Evolutionary conservation across 2,329 filamentous ascomycete genomes (phyloP).

Genomic region (Fusarium devonianum): DNA sequence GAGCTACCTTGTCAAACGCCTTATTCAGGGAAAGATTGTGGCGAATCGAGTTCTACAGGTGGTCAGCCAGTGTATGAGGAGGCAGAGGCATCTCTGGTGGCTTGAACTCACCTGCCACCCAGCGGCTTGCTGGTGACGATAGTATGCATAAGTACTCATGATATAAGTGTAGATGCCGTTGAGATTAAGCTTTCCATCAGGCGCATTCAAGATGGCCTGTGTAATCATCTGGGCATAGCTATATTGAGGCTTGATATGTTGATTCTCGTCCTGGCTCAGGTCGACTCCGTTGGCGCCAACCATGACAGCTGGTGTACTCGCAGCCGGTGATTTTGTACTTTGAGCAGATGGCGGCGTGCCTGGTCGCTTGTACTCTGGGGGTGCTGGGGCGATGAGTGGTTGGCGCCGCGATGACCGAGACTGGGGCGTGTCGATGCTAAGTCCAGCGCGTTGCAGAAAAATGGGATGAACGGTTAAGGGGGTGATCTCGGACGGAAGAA

Average conservation of each 20-base stretch:
- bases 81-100: neutral
- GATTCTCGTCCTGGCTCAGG: conserved; percentile 81
- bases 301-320: conserved; percentile 48
- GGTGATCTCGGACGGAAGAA: conserved; percentile 77
- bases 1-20: conserved; percentile 89
- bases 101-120: conserved; percentile 84
- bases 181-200: conserved; percentile 87
- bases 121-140: conserved; percentile 75
- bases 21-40: conserved; percentile 97
- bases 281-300: conserved; percentile 66
- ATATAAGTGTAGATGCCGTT: conserved; percentile 96
- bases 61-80: conserved; percentile 21
- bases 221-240: conserved; percentile 98
- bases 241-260: conserved; percentile 92
- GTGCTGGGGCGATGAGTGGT: conserved; percentile 64
- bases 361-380: conserved; percentile 66
- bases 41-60: conserved; percentile 83
- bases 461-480: conserved; percentile 72
- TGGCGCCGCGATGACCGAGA: conserved; percentile 46
- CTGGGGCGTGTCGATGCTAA: conserved; percentile 48
- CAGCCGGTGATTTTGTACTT: conserved; percentile 45
- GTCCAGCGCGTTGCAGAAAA: conserved; percentile 73
- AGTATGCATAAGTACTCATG: conserved; percentile 90
- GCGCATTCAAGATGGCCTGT: conserved; percentile 88
- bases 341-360: conserved; percentile 64